phyloP scores from a whole-genome alignment of 331 rosid species.

The Telfairia occidentalis region DNA sequence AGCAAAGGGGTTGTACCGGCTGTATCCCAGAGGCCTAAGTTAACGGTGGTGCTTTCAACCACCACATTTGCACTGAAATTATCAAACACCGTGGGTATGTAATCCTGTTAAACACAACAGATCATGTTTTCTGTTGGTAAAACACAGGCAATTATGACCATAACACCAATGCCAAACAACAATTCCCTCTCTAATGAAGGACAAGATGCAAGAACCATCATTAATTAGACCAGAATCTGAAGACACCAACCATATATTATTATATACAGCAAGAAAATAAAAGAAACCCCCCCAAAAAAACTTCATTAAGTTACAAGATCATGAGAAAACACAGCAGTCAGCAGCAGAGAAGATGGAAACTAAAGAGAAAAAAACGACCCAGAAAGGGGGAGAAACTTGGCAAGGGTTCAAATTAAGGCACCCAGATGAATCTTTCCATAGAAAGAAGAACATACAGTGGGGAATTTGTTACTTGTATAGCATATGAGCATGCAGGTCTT shows the following conservation, averaged over 20 bases:
- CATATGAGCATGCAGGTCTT: constrained; percentile 98
- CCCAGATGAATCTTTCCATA: constrained; percentile 21
- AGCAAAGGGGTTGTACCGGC: constrained; percentile 41
- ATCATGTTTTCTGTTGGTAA: neutral
- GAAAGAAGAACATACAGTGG: constrained; percentile 44
- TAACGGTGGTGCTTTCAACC: constrained; percentile 73
- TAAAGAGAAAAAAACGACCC: neutral
- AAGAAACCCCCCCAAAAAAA: neutral
- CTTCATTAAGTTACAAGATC: neutral
- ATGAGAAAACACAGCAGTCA: neutral
- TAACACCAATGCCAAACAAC: neutral
- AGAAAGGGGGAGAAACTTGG: neutral
- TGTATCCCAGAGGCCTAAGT: constrained; percentile 87
- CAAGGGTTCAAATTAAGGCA: constrained; percentile 6
- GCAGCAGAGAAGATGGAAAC: neutral
- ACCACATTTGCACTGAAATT: constrained; percentile 90
- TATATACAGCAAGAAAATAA: neutral
- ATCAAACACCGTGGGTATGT: constrained; percentile 81
- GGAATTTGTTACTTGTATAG: constrained; percentile 89
- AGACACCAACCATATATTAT: neutral
- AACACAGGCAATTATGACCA: constrained; percentile 2
- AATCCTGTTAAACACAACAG: constrained; percentile 44
- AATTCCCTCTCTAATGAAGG: neutral
- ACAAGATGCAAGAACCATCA: neutral
- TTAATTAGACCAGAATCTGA: neutral